Evolutionary conservation across 2,329 filamentous ascomycete genomes (phyloP), one percentile per base, ranked within the genome.

Genomic region (Neoarthrinium moseri): DNA sequence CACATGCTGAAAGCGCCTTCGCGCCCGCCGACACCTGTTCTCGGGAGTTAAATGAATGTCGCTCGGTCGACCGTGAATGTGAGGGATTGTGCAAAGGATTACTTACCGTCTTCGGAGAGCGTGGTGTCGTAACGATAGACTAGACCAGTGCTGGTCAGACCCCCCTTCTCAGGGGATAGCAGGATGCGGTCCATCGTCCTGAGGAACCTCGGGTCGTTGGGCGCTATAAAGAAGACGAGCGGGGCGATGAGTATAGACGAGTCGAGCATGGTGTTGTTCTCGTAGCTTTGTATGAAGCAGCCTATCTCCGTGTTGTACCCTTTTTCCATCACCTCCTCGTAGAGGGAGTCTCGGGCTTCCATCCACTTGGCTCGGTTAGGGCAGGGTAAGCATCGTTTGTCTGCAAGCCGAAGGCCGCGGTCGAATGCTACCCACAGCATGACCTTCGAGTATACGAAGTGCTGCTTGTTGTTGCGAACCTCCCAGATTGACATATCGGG

Each of bases 401-500:
- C 86, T 4, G 85, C 75, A 1, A 91, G 76, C 2, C 87, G 84
- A 11, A 91, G 68, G 8, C 84, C 87, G 5, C 87, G 82, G 61
- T 91, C 87, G 51, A 91, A 81, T 15, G 87, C 86, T 4, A 91
- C 87, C 87, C 87, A 91, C 18, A 91, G 75, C 83, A 91, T 88
- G 52, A 91, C 77, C 60, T 91, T 89, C n/a, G 84, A 88, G 65
- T 91, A 91, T 12, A 84, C 81, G 54, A 90, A 91, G 58, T 89
- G 81, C 63, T 90, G 86, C 60, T 86, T 86, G 57, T 83, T 71
- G 53, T 87, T 87, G 33, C 87, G 80, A 5, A 89, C 86, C 62
- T 91, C 87, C 87, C 87, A 91, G 56, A 91, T 91, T 3, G 85
- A 89, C 86, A 90, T 90, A 59, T 91, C 87, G 11, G 82, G 81